These are phyloP conservation scores for Ceratocystis papillata DNA, from an alignment of 2,329 filamentous ascomycete species.

Conservation along the genomic window DNA sequence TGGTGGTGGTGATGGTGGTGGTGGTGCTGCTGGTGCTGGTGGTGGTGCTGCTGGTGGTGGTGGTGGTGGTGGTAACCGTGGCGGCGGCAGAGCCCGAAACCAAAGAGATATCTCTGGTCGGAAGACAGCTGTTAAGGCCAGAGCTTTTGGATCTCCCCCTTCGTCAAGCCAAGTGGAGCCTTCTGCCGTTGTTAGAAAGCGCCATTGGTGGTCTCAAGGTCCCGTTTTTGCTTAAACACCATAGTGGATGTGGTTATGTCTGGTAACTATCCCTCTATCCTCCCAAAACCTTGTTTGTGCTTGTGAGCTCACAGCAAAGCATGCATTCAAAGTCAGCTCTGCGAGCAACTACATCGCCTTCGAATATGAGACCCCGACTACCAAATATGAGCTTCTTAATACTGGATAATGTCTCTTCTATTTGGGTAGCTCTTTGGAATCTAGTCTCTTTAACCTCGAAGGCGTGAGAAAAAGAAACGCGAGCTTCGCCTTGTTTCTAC, in stretches of 20 bases:
- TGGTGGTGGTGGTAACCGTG: too few relatives aligned
- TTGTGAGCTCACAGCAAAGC: neutral
- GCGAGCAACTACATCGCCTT: neutral
- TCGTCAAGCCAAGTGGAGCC: neutral
- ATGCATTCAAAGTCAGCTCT: conserved; percentile 2
- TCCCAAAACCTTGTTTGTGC: neutral
- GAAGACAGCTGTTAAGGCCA: neutral
- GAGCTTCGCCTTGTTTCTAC: neutral
- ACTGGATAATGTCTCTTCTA: neutral
- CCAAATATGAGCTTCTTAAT: neutral
- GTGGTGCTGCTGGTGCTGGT: too few relatives aligned
- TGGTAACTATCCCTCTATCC: neutral
- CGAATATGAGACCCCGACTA: neutral
- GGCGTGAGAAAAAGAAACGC: neutral
- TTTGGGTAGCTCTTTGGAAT: neutral
- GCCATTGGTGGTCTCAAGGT: neutral
- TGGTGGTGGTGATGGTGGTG: too few relatives aligned
- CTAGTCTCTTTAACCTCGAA: neutral
- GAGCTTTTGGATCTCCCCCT: neutral
- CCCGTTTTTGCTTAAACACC: neutral
- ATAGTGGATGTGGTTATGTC: neutral
- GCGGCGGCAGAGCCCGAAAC: too few relatives aligned
- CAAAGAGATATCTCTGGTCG: too few relatives aligned
- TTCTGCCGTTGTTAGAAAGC: neutral
- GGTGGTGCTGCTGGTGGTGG: too few relatives aligned